Base-by-base conservation (phyloP, 306 rosid species). In the Abrus pulchellus region DNA sequence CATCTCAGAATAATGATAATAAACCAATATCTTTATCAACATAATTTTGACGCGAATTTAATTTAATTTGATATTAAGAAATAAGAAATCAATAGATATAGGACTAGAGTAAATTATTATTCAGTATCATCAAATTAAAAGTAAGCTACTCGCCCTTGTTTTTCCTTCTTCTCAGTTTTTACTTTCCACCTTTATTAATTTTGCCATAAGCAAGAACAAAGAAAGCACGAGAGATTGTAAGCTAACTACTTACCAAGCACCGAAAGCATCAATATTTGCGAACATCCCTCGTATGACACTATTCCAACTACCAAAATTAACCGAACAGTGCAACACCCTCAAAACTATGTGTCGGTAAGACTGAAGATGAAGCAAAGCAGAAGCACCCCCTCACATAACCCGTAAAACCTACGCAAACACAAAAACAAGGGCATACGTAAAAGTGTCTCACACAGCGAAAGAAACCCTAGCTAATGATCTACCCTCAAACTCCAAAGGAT, bases 291-390 rank as follows among this genome's bases (percentile, higher is more conserved):
- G 59, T 30, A 63, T 66, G 72, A 66, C 9, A 81, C 79, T 80
- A 77, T 78, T 48, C 55, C 82, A 54, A 73, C 76, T 68, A 62
- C 77, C 57, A 65, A 80, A 55, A 45, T 20, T 20, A 20, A 20
- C 20, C 43, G 50, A 82, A 89, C 86, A 80, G 87, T 82, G 83
- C 44, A 75, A 74, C 48, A 68, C 1, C 38, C 30, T 81, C 76
- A 56, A 30, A 74, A 47, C 27, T 45, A 7, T 60, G 64, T 77
- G 89, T 78, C 79, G 89, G 86, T 67, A 65, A 80, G 43, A 73
- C 50, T 49, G 61, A 61, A 43, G 82, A 57, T 55, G 76, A 71
- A 71, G 20, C 20, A 20, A 20, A 20, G 20, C 0, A 20, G 20
- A 20, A 20, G 48, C 60, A 74, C 49, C 43, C 57, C 55, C 61